Evolutionary conservation across 805 yeast genomes (phyloP).

Genomic region (Millerozyma miso): DNA sequence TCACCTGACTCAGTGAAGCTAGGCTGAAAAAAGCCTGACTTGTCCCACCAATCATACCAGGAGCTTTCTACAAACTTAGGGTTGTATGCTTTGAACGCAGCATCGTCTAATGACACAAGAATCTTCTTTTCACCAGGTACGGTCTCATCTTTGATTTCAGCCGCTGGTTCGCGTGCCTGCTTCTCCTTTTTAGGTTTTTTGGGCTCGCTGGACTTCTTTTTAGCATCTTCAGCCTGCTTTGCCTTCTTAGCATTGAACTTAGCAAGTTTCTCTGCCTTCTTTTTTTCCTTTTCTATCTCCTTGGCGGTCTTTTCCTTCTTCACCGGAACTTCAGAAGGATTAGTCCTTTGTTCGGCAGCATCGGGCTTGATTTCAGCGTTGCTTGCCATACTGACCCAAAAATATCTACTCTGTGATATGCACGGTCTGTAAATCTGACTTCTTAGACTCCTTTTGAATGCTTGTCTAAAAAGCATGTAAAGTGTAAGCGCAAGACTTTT

Average conservation of each 20-base stretch:
- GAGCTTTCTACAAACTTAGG: slow-evolving; percentile 93
- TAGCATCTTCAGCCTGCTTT: slow-evolving; percentile 46
- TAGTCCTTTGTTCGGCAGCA: slow-evolving; percentile 2
- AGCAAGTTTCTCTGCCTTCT: slow-evolving; percentile 84
- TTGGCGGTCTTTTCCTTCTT: slow-evolving; percentile 63
- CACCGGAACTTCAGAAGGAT: slow-evolving; percentile 11
- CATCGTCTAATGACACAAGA: slow-evolving; percentile 82
- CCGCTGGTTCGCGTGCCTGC: slow-evolving; percentile 64
- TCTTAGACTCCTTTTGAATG: slow-evolving; percentile 4
- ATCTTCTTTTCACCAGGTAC: slow-evolving; percentile 87
- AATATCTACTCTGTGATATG: slow-evolving; percentile 1
- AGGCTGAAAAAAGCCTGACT: slow-evolving; percentile 85
- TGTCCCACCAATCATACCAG: slow-evolving; percentile 97
- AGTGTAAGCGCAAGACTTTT: not conserved
- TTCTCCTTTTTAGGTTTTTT: slow-evolving; percentile 69
- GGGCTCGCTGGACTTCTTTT: slow-evolving; percentile 37
- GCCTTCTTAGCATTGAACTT: slow-evolving; percentile 83
- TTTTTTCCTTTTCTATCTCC: slow-evolving; percentile 80
- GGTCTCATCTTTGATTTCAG: slow-evolving; percentile 85
- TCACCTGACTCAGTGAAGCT: slow-evolving; percentile 73
- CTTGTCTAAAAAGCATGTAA: slow-evolving; percentile 13
- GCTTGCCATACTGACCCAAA: slow-evolving; percentile 11
- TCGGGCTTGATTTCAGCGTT: slow-evolving; percentile 4
- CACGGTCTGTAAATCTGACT: not conserved
- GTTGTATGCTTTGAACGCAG: slow-evolving; percentile 88